These are phyloP conservation scores for Serpula lacrymans DNA, from an alignment of 768 basidiomycete genomes.

Conservation along the genomic window DNA sequence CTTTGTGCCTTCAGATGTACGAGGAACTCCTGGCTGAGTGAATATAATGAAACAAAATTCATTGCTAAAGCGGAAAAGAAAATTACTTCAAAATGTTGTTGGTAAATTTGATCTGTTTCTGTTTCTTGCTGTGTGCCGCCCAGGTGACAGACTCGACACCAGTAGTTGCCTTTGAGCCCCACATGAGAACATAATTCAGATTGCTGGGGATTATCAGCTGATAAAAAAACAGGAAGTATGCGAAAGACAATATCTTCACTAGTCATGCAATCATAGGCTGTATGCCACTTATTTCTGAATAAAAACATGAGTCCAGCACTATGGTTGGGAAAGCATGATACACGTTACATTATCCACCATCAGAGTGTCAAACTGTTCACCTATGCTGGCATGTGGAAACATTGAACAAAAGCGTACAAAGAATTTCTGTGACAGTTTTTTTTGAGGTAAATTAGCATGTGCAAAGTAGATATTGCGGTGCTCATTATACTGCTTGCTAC, in stretches of 20 bases:
- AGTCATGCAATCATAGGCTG: slow-evolving; percentile 24
- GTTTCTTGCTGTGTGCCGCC: slow-evolving; percentile 8
- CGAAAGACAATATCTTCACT: slow-evolving; percentile 7
- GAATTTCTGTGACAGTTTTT: slow-evolving; percentile 25
- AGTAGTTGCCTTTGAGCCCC: slow-evolving; percentile 7
- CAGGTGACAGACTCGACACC: slow-evolving; percentile 9
- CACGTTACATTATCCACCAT: slow-evolving; percentile 13
- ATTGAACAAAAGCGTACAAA: slow-evolving; percentile 31
- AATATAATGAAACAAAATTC: not conserved
- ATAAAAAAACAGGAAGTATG: too few relatives aligned
- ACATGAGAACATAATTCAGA: slow-evolving; percentile 15
- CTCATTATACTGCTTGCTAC: slow-evolving; percentile 33
- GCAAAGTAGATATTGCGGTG: slow-evolving; percentile 32
- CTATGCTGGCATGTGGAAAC: slow-evolving; percentile 24
- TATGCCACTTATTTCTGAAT: slow-evolving; percentile 11
- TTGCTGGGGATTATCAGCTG: slow-evolving; percentile 19
- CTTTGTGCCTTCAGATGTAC: not conserved
- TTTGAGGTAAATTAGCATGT: slow-evolving; percentile 26
- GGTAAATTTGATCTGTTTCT: slow-evolving; percentile 9
- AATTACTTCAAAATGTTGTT: slow-evolving; percentile 1
- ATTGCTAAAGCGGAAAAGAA: too few relatives aligned
- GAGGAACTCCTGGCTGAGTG: slow-evolving; percentile 4
- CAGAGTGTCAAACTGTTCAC: slow-evolving; percentile 29
- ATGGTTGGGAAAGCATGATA: slow-evolving; percentile 3
- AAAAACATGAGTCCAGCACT: not conserved